Conservation (phyloP, 2,329 filamentous ascomycete genomes). For the Endothia cerciana region DNA sequence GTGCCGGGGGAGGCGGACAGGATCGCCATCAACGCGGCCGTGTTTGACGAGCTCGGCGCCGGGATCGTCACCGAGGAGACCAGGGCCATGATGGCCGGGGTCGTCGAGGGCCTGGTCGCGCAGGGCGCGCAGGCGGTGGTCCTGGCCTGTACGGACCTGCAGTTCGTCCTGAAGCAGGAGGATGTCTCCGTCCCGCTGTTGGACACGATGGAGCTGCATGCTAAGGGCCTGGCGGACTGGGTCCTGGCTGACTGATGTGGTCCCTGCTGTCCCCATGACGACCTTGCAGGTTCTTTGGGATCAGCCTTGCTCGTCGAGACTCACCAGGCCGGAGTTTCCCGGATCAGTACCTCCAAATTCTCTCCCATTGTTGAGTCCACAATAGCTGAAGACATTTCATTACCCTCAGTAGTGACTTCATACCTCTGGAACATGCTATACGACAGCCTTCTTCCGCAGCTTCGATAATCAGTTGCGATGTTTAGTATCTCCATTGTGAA, state of each 20-base stretch:
- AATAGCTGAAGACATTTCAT: neutral
- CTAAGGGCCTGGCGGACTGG: slow-evolving; percentile 28
- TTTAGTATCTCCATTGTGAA: neutral
- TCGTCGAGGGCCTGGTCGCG: slow-evolving; percentile 19
- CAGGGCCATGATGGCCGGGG: slow-evolving; percentile 10
- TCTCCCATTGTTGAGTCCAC: neutral
- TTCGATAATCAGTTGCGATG: neutral
- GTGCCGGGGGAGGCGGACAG: slow-evolving; percentile 25
- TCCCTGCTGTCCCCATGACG: neutral
- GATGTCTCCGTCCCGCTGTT: slow-evolving; percentile 26
- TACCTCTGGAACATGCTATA: neutral
- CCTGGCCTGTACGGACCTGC: slow-evolving; percentile 31
- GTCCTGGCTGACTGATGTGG: slow-evolving; percentile 7
- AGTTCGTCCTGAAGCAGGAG: slow-evolving; percentile 28
- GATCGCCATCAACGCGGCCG: slow-evolving; percentile 21
- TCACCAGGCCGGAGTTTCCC: neutral
- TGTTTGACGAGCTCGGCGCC: slow-evolving; percentile 29
- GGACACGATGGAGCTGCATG: slow-evolving; percentile 31
- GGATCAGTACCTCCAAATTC: neutral
- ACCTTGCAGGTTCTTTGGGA: neutral
- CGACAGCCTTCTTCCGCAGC: no score
- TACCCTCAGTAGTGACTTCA: neutral
- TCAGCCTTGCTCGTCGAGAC: neutral
- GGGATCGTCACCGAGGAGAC: slow-evolving; percentile 24
- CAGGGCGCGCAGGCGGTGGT: slow-evolving; percentile 29